phyloP scores from a whole-genome alignment of 1,284 basidiomycete genomes.

The Heterobasidion annosum region DNA sequence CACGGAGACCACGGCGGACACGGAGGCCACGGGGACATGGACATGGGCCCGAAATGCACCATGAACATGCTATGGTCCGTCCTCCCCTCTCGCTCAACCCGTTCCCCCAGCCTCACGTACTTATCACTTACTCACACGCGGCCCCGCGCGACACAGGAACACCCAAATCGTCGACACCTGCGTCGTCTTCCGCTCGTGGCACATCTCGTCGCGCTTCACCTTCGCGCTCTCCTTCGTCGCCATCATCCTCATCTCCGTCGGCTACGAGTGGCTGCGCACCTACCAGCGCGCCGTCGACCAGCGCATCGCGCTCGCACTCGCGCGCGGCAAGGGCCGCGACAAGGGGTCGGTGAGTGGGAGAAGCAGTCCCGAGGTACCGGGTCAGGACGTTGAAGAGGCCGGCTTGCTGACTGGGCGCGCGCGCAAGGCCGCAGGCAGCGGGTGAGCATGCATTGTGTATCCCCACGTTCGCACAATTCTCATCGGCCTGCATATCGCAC shows the following conservation, averaged over 20 bases:
- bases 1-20: constrained; percentile 34
- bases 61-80: constrained; percentile 67
- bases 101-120: not conserved
- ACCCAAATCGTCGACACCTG: constrained; percentile 68
- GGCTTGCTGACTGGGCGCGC: constrained; percentile 42
- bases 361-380: constrained; percentile 24
- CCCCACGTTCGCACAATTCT: not conserved
- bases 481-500: not conserved
- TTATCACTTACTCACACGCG: not conserved
- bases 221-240: constrained; percentile 56
- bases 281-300: constrained; percentile 50
- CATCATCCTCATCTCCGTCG: constrained; percentile 55
- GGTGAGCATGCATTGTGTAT: constrained; percentile 27
- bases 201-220: constrained; percentile 43
- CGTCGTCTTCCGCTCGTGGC: constrained; percentile 68
- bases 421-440: constrained; percentile 21
- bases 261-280: constrained; percentile 67
- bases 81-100: constrained; percentile 1
- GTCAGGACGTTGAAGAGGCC: constrained; percentile 35
- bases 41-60: constrained; percentile 39
- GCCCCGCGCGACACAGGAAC: constrained; percentile 36
- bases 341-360: constrained; percentile 31
- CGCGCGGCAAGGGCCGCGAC: constrained; percentile 32
- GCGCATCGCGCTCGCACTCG: constrained; percentile 41
- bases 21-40: constrained; percentile 38